Conservation (phyloP, 2,329 filamentous ascomycete species). For the Fusarium compactum region DNA sequence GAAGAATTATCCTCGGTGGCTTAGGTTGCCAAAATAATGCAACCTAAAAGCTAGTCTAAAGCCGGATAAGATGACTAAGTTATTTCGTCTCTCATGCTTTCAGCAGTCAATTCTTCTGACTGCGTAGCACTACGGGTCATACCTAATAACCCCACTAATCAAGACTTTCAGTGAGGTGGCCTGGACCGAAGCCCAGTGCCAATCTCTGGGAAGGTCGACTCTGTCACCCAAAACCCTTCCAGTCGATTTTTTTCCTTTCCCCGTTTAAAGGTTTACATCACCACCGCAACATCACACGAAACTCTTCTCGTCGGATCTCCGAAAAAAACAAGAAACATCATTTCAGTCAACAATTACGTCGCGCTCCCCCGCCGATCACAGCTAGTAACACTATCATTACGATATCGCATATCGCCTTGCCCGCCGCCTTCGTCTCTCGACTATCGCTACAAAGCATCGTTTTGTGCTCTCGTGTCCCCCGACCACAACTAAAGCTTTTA, state of each 20-base stretch:
- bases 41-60: fast-evolving
- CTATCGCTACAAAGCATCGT: slow-evolving; percentile 39
- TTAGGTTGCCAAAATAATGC: not conserved
- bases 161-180: slow-evolving; percentile 31
- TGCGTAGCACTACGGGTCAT: slow-evolving; percentile 16
- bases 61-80: fast-evolving
- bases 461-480: slow-evolving; percentile 43
- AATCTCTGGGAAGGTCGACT: slow-evolving; percentile 28
- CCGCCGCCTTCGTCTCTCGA: slow-evolving; percentile 35
- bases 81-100: not conserved
- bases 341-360: slow-evolving; percentile 28
- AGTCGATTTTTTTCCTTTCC: slow-evolving; percentile 51
- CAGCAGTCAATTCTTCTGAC: not conserved
- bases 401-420: slow-evolving; percentile 41
- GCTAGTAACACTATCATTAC: slow-evolving; percentile 37
- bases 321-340: slow-evolving; percentile 31
- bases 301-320: slow-evolving; percentile 34
- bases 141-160: slow-evolving; percentile 39
- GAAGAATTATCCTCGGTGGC: not conserved
- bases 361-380: slow-evolving; percentile 35
- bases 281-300: slow-evolving; percentile 48
- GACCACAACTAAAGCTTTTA: slow-evolving; percentile 32
- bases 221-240: slow-evolving; percentile 48
- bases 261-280: slow-evolving; percentile 47
- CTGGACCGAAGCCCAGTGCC: slow-evolving; percentile 27